phyloP scores from a whole-genome alignment of 805 yeast species.

The Myxozyma monticola region DNA sequence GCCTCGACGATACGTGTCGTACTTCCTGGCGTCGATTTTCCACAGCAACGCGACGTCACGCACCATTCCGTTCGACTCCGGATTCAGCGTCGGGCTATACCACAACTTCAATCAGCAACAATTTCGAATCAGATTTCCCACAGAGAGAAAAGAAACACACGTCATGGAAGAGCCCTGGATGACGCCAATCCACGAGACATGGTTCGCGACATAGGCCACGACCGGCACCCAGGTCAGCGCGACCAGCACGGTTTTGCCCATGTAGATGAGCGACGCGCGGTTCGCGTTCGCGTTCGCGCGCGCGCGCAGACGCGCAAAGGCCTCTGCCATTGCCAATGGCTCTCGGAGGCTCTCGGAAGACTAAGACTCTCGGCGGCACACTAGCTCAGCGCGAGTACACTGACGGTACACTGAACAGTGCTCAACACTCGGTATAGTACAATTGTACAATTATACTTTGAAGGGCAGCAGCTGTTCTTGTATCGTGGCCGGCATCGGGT shows the following conservation, averaged over 20 bases:
- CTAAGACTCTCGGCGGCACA: no score
- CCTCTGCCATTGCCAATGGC: no score
- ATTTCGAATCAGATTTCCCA: not conserved
- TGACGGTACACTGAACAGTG: no score
- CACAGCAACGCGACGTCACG: constrained; percentile 23
- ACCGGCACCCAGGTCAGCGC: constrained; percentile 80
- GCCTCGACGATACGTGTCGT: constrained; percentile 18
- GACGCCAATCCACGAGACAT: constrained; percentile 69
- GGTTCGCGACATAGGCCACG: constrained; percentile 62
- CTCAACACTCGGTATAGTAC: no score
- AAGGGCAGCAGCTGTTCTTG: no score
- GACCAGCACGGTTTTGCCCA: constrained; percentile 34
- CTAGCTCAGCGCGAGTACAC: no score
- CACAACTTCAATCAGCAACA: not conserved
- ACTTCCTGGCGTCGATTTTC: constrained; percentile 11
- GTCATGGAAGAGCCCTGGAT: constrained; percentile 81
- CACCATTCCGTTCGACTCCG: constrained; percentile 22
- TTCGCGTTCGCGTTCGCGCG: no score
- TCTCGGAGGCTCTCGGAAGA: no score
- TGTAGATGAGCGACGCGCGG: no score
- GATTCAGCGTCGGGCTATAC: constrained; percentile 26
- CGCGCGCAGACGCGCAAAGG: no score
- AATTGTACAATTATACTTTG: no score
- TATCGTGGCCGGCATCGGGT: no score
- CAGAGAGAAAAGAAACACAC: constrained; percentile 7